A percentile compares a stretch with the other conserved stretches of the same genome.
Conservation (phyloP, 1,284 basidiomycete species). For the Chondrostereum purpureum region DNA sequence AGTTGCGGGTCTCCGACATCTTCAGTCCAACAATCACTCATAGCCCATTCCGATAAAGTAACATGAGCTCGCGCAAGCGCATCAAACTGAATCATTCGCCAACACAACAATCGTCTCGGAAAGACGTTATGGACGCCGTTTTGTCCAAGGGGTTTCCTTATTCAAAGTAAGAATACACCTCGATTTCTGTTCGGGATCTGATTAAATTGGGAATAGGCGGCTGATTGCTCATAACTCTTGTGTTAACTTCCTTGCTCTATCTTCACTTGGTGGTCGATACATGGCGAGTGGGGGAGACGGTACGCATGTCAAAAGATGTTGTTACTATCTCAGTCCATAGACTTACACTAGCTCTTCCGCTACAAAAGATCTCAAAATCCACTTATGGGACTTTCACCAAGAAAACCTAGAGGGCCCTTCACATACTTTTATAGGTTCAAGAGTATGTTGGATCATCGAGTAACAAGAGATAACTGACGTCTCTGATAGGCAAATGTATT, state of each 20-base stretch:
- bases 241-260: conserved; percentile 65
- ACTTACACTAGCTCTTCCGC: not conserved
- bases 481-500: conserved; percentile 55
- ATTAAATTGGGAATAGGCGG: conserved; percentile 36
- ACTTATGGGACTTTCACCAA: conserved; percentile 68
- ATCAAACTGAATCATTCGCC: too few relatives aligned
- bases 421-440: conserved; percentile 42
- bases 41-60: too few relatives aligned
- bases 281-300: conserved; percentile 76
- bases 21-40: too few relatives aligned
- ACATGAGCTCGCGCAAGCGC: too few relatives aligned
- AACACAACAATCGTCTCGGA: too few relatives aligned
- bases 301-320: conserved; percentile 25
- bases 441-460: conserved; percentile 25
- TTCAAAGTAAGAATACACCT: conserved; percentile 28
- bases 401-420: conserved; percentile 44
- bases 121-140: conserved; percentile 14
- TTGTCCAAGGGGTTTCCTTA: conserved; percentile 35
- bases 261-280: conserved; percentile 55
- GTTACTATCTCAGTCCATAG: conserved; percentile 6
- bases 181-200: not conserved
- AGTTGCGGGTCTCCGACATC: too few relatives aligned
- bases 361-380: conserved; percentile 55
- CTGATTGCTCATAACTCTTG: conserved; percentile 60
- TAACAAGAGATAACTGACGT: too few relatives aligned